These are phyloP conservation scores for Claviceps africana DNA, from an alignment of 2,329 filamentous ascomycete species.

Conservation along the genomic window DNA sequence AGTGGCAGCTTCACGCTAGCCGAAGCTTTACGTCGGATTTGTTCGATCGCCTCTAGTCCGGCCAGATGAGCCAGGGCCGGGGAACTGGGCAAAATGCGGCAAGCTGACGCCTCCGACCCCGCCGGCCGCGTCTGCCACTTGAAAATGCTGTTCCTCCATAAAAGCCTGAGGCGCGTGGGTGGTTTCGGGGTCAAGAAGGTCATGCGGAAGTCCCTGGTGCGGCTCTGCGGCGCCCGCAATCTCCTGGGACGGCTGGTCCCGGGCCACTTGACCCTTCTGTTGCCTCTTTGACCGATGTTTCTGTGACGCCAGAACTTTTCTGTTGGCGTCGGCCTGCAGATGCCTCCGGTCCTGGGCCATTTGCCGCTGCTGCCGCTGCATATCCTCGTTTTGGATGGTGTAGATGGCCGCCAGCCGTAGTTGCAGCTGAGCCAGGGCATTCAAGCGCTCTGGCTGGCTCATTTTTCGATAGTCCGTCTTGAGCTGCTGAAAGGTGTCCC, in stretches of 20 bases:
- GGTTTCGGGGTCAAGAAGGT: slow-evolving; percentile 5
- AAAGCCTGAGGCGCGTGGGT: slow-evolving; percentile 10
- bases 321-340: slow-evolving; percentile 22
- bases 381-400: slow-evolving; percentile 29
- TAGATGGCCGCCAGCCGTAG: slow-evolving; percentile 30
- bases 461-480: slow-evolving; percentile 29
- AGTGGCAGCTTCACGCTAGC: neutral
- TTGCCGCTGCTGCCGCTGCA: slow-evolving; percentile 25
- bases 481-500: slow-evolving; percentile 30
- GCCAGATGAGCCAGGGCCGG: slow-evolving; percentile 15
- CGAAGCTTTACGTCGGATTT: neutral
- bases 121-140: slow-evolving; percentile 11
- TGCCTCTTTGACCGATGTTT: slow-evolving; percentile 14
- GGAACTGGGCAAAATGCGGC: slow-evolving; percentile 16
- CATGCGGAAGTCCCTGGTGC: neutral
- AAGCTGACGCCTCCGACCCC: neutral
- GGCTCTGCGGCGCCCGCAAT: slow-evolving; percentile 6
- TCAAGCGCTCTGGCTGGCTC: slow-evolving; percentile 24
- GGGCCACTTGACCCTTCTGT: slow-evolving; percentile 3
- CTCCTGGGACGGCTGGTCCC: neutral
- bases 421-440: slow-evolving; percentile 25
- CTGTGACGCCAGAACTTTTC: slow-evolving; percentile 13
- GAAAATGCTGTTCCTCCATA: slow-evolving; percentile 16
- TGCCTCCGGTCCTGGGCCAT: slow-evolving; percentile 25
- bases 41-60: slow-evolving; percentile 16